phyloP scores from a whole-genome alignment of 805 yeast species.

The Candida sithepensis region DNA sequence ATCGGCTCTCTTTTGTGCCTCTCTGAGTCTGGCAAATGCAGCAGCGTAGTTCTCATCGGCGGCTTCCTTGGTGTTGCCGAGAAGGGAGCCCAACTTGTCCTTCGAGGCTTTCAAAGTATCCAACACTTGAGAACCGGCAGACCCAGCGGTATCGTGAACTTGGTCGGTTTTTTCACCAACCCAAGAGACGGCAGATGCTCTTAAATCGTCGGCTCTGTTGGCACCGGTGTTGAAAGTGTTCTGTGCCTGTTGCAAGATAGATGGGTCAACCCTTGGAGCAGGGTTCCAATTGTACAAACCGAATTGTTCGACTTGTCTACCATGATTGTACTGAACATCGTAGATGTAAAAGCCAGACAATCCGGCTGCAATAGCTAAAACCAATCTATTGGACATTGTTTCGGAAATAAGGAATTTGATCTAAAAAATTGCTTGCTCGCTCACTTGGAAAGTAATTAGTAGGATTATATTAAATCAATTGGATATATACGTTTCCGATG shows the following conservation, averaged over 20 bases:
- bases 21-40: conserved; percentile 26
- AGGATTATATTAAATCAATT: no score
- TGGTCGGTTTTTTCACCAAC: conserved; percentile 16
- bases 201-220: conserved; percentile 19
- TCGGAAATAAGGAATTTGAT: no score
- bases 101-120: conserved; percentile 13
- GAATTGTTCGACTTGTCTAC: conserved; percentile 20
- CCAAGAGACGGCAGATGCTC: conserved; percentile 20
- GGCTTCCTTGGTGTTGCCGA: conserved; percentile 19
- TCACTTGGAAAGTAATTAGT: no score
- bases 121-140: conserved; percentile 13
- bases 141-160: conserved; percentile 12
- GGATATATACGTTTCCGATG: no score
- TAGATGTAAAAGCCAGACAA: conserved; percentile 26
- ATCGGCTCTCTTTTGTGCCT: conserved; percentile 32
- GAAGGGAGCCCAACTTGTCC: conserved; percentile 12
- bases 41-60: conserved; percentile 25
- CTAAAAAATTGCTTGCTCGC: no score
- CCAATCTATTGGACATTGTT: conserved; percentile 16
- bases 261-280: conserved; percentile 16
- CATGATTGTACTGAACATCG: conserved; percentile 26
- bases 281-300: conserved; percentile 29
- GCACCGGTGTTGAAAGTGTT: conserved; percentile 13
- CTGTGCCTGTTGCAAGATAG: conserved; percentile 3
- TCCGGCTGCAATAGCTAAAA: conserved; percentile 24